Evolutionary conservation across 2,329 filamentous ascomycete species (phyloP).

Genomic region (Clonostachys byssicola): DNA sequence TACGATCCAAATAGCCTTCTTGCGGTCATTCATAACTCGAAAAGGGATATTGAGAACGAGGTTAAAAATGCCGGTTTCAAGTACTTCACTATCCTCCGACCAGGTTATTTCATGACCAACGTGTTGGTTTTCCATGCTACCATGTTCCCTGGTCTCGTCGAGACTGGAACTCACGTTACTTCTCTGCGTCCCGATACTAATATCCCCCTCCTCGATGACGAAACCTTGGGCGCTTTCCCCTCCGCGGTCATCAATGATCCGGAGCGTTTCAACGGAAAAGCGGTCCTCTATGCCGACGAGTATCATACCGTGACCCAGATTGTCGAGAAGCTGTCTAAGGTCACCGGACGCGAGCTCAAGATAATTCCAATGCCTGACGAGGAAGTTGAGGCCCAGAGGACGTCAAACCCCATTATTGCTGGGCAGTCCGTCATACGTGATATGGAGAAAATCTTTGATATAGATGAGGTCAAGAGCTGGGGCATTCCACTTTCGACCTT

Average conservation of each 20-base stretch:
- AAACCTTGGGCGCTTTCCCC: constrained; percentile 41
- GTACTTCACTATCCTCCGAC: constrained; percentile 43
- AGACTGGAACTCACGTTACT: constrained; percentile 27
- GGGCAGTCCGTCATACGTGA: constrained; percentile 17
- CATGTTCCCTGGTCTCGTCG: constrained; percentile 28
- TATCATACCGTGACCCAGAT: constrained; percentile 26
- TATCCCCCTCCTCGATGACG: constrained; percentile 37
- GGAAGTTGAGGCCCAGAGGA: constrained; percentile 27
- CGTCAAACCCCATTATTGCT: constrained; percentile 26
- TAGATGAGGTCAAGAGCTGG: constrained; percentile 25
- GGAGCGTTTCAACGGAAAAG: constrained; percentile 27
- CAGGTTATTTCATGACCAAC: constrained; percentile 48
- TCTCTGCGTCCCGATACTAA: constrained; percentile 24
- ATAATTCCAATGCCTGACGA: constrained; percentile 31
- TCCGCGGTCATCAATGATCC: constrained; percentile 36
- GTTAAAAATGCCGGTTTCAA: constrained; percentile 26
- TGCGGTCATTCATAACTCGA: constrained; percentile 25
- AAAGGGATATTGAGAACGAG: constrained; percentile 33
- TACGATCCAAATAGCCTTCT: constrained; percentile 13
- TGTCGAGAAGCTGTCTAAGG: constrained; percentile 24
- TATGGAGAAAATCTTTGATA: constrained; percentile 11
- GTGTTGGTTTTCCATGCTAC: constrained; percentile 33
- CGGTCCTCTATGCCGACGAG: constrained; percentile 35
- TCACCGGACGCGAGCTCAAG: constrained; percentile 25
- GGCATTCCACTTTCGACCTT: constrained; percentile 36